Conservation (phyloP, 2,329 filamentous ascomycete genomes). For the Hansfordia pulvinata region DNA sequence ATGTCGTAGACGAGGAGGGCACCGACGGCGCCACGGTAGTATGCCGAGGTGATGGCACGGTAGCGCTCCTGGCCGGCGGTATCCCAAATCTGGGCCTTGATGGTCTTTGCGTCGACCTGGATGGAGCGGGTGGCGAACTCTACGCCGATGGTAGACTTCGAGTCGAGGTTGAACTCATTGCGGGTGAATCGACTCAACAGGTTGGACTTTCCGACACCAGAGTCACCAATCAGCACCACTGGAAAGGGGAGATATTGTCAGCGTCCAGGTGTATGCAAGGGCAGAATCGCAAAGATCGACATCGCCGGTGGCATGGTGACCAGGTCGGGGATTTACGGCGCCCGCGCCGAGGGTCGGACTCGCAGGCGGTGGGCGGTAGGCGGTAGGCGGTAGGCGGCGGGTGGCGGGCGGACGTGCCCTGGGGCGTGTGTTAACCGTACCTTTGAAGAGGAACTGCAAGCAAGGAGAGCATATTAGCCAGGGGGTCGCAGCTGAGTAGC, state of each 20-base stretch:
- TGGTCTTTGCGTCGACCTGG: slow-evolving; percentile 98
- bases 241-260: slow-evolving; percentile 15
- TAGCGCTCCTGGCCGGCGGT: slow-evolving; percentile 98
- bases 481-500: slow-evolving; percentile 3
- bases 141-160: slow-evolving; percentile 98
- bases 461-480: slow-evolving; percentile 19
- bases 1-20: slow-evolving; percentile 98
- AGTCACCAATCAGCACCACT: slow-evolving; percentile 99
- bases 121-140: slow-evolving; percentile 98
- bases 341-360: too few relatives aligned
- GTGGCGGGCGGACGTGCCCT: slow-evolving; percentile 6
- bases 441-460: slow-evolving; percentile 94
- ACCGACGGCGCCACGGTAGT: slow-evolving; percentile 95
- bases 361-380: too few relatives aligned
- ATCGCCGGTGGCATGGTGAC: too few relatives aligned
- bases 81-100: slow-evolving; percentile 99
- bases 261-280: too few relatives aligned
- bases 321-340: too few relatives aligned
- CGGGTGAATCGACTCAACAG: slow-evolving; percentile 98
- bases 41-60: slow-evolving; percentile 96
- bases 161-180: slow-evolving; percentile 99
- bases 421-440: slow-evolving; percentile 32
- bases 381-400: slow-evolving; percentile 12
- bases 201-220: slow-evolving; percentile 99
- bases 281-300: too few relatives aligned